Conservation (phyloP, 192 early-diverging fungal genomes). For the Geranomyces variabilis region DNA sequence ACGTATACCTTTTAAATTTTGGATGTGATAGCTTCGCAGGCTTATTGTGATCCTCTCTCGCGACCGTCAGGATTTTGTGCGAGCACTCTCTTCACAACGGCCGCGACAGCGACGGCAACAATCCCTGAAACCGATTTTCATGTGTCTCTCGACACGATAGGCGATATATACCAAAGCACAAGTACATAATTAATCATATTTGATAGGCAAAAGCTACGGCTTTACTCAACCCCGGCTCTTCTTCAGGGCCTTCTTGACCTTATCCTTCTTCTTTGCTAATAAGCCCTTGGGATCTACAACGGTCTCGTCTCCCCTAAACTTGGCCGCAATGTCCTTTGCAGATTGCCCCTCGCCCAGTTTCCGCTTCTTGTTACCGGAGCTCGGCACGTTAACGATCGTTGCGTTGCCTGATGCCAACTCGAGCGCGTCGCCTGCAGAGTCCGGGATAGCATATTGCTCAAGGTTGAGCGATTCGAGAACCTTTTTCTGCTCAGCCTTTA, state of each 20-base stretch:
- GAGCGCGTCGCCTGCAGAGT: neutral
- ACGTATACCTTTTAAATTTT: neutral
- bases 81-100: neutral
- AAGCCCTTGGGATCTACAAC: slow-evolving; percentile 39
- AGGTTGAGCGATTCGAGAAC: slow-evolving; percentile 79
- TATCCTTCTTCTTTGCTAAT: slow-evolving; percentile 36
- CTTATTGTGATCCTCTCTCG: neutral
- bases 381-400: slow-evolving; percentile 25
- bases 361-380: slow-evolving; percentile 33
- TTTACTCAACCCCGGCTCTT: slow-evolving; percentile 9
- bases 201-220: neutral
- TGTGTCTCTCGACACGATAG: neutral
- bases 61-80: neutral
- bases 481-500: slow-evolving; percentile 76
- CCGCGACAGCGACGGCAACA: neutral
- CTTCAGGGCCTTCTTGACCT: slow-evolving; percentile 22
- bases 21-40: neutral
- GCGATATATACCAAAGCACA: neutral
- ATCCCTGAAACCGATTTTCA: neutral
- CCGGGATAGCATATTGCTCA: slow-evolving; percentile 55
- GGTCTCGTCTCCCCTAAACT: slow-evolving; percentile 32
- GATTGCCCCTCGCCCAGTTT: slow-evolving; percentile 21
- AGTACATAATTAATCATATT: neutral
- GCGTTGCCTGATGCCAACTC: neutral
- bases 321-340: slow-evolving; percentile 39